phyloP scores from a whole-genome alignment of 108 stramenopile species.

The Bacterosira constricta region DNA sequence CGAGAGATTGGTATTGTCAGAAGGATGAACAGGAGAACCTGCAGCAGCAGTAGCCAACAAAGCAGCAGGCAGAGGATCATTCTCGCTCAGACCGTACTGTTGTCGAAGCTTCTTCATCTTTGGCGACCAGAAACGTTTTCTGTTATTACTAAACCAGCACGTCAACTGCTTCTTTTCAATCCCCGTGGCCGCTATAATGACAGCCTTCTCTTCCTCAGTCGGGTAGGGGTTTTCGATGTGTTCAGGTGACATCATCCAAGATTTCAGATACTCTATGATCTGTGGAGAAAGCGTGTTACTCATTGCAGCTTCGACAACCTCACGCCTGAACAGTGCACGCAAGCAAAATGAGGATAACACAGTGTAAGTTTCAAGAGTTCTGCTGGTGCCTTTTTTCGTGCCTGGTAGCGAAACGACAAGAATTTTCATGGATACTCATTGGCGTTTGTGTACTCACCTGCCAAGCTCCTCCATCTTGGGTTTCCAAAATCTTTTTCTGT shows the following conservation, averaged over 20 bases:
- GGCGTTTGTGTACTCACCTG: neutral
- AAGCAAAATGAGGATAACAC: neutral
- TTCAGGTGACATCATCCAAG: constrained; percentile 26
- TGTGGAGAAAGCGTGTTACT: constrained; percentile 9
- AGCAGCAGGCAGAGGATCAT: neutral
- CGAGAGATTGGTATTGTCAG: neutral
- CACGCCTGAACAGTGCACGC: neutral
- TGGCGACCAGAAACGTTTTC: constrained; percentile 38
- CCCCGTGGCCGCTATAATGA: constrained; percentile 30
- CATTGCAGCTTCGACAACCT: neutral
- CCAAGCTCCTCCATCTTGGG: constrained; percentile 8
- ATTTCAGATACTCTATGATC: constrained; percentile 22
- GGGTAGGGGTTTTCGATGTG: constrained; percentile 37
- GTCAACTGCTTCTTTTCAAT: constrained; percentile 36
- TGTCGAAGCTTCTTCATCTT: neutral
- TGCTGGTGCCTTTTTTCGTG: no score
- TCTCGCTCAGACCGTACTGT: constrained; percentile 5
- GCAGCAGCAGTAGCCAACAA: neutral
- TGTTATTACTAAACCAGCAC: constrained; percentile 42
- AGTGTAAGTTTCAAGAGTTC: neutral
- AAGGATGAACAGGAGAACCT: neutral
- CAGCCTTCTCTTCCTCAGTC: constrained; percentile 33
- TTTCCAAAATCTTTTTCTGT: constrained; percentile 37
- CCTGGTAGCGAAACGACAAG: no score
- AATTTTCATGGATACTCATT: no score